phyloP scores from a whole-genome alignment of 345 rosid genomes.

The Populus pruinosa region DNA sequence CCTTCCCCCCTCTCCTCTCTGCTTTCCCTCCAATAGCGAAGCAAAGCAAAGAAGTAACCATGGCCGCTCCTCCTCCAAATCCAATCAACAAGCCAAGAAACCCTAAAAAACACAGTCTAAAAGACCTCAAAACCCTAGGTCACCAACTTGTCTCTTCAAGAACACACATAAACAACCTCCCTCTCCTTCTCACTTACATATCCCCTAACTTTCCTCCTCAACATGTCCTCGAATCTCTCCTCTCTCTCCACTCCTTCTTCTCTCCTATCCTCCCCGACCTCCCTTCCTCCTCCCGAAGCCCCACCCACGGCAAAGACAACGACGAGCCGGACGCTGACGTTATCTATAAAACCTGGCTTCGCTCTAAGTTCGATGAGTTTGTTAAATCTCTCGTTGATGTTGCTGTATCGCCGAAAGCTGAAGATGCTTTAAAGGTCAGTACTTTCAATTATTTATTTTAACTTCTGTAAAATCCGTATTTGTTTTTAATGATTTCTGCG shows the following conservation, averaged over 20 bases:
- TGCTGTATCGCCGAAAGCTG: slow-evolving; percentile 41
- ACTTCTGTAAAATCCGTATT: neutral
- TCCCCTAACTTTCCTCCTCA: slow-evolving; percentile 61
- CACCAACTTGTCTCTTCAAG: slow-evolving; percentile 71
- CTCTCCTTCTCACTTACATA: slow-evolving; percentile 66
- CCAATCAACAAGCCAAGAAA: neutral
- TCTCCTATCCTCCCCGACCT: slow-evolving; percentile 71
- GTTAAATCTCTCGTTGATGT: slow-evolving; percentile 48
- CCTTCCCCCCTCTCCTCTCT: too few species aligned
- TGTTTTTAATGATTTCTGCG: neutral
- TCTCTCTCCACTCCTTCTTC: slow-evolving; percentile 90
- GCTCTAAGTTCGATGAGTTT: slow-evolving; percentile 75
- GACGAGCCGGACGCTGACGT: slow-evolving; percentile 38
- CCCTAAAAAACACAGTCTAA: slow-evolving; percentile 26
- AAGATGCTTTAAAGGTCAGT: slow-evolving; percentile 55
- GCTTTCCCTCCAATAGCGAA: too few species aligned
- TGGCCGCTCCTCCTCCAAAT: neutral
- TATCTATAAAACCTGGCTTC: slow-evolving; percentile 71
- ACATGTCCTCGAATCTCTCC: slow-evolving; percentile 67
- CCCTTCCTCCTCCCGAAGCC: slow-evolving; percentile 42
- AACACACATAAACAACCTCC: slow-evolving; percentile 69
- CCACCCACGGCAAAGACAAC: neutral
- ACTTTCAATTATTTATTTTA: neutral
- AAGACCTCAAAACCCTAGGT: slow-evolving; percentile 65
- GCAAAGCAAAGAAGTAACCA: too few species aligned